phyloP scores from a whole-genome alignment of 495 filamentous ascomycete genomes.

The Peziza echinospora region DNA sequence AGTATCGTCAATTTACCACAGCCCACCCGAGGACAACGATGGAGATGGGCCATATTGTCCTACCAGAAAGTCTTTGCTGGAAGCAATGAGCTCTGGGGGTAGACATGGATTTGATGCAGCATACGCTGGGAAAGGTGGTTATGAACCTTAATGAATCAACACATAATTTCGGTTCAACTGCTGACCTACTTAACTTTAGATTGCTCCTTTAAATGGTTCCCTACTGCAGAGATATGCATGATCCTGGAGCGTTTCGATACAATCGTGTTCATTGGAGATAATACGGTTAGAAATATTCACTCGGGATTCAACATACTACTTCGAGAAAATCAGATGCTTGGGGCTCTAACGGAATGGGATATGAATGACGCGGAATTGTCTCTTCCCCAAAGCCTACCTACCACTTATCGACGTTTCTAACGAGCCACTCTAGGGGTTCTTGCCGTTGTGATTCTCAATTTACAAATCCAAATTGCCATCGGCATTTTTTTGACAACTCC shows the following conservation, averaged over 20 bases:
- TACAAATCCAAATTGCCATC: neutral
- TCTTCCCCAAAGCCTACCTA: neutral
- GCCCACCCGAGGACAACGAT: neutral
- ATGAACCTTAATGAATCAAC: too few species aligned
- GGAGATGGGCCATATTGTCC: slow-evolving; percentile 20
- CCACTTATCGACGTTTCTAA: neutral
- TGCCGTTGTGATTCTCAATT: neutral
- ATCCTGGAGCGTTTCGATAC: slow-evolving; percentile 28
- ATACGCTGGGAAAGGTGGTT: slow-evolving; percentile 24
- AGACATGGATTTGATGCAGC: slow-evolving; percentile 28
- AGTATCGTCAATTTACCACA: neutral
- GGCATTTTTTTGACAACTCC: neutral
- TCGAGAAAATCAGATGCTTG: slow-evolving; percentile 24
- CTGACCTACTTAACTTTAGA: slow-evolving; percentile 13
- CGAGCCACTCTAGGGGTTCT: neutral
- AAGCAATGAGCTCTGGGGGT: slow-evolving; percentile 27
- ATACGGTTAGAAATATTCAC: slow-evolving; percentile 25
- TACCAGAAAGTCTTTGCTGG: slow-evolving; percentile 21
- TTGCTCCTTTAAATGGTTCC: slow-evolving; percentile 30
- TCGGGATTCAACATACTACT: slow-evolving; percentile 30
- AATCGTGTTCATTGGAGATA: slow-evolving; percentile 27
- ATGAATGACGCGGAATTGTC: slow-evolving; percentile 18
- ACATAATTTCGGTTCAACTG: too few species aligned
- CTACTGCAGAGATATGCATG: slow-evolving; percentile 26
- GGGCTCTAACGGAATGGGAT: slow-evolving; percentile 25